Conservation (phyloP, 371 early-diverging fungal genomes). For the Synchytrium microbalum region DNA sequence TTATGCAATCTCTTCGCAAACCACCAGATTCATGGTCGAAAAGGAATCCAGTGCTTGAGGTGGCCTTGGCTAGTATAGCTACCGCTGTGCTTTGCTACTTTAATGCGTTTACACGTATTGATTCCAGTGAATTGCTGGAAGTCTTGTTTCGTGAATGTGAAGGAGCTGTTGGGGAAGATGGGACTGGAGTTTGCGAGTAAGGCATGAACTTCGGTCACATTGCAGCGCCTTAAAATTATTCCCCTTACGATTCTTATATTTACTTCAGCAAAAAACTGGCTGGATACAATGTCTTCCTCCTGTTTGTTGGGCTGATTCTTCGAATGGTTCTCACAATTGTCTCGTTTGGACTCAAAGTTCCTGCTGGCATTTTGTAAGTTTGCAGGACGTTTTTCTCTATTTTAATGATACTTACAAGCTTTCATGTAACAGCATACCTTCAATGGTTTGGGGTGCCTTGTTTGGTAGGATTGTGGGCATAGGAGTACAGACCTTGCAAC, state of each 20-base stretch:
- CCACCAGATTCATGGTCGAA: constrained; percentile 5
- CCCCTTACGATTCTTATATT: background rate
- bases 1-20: constrained; percentile 15
- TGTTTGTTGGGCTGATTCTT: constrained; percentile 50
- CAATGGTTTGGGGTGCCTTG: constrained; percentile 81
- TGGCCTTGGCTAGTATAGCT: constrained; percentile 56
- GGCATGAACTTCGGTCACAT: background rate
- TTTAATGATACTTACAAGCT: background rate
- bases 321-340: constrained; percentile 23
- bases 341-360: constrained; percentile 44
- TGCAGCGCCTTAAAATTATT: background rate
- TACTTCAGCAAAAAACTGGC: background rate
- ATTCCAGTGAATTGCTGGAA: constrained; percentile 2
- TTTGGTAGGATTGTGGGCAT: constrained; percentile 88
- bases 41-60: constrained; percentile 63
- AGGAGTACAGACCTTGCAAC: constrained; percentile 62
- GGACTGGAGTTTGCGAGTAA: constrained; percentile 8
- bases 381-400: constrained; percentile 71
- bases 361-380: constrained; percentile 75
- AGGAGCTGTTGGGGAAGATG: background rate
- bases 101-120: constrained; percentile 59
- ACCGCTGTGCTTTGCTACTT: constrained; percentile 70
- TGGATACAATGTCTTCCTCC: constrained; percentile 7
- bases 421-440: constrained; percentile 48
- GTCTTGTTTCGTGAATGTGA: constrained; percentile 5